Evolutionary conservation across 176 grass and related monocot species (phyloP).

Genomic region (Areca catechu): DNA sequence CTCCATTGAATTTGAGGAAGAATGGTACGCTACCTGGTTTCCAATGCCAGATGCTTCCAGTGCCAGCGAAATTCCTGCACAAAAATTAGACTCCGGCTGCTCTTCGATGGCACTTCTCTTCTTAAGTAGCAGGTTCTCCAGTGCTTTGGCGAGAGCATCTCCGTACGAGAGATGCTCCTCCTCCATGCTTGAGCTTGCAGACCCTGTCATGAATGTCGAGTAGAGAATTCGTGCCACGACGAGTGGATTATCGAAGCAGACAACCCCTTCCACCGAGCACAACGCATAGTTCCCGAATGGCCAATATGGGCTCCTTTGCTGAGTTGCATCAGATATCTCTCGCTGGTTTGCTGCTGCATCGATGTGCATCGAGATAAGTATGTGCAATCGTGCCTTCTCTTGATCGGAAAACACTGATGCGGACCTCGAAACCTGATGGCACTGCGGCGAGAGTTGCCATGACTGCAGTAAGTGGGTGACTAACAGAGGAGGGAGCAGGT

Average conservation of each 20-base stretch:
- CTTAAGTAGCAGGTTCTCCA: constrained; percentile 43
- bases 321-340: not conserved
- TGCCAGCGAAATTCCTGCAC: constrained; percentile 55
- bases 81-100: constrained; percentile 14
- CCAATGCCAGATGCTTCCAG: constrained; percentile 60
- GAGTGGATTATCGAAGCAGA: constrained; percentile 41
- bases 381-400: constrained; percentile 31
- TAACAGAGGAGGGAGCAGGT: constrained; percentile 19
- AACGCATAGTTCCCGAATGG: constrained; percentile 71
- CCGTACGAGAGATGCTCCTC: constrained; percentile 51
- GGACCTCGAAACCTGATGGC: not conserved
- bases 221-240: constrained; percentile 59
- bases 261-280: constrained; percentile 62
- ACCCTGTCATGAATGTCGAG: constrained; percentile 41
- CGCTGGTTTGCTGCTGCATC: constrained; percentile 35
- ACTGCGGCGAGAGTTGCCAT: constrained; percentile 16
- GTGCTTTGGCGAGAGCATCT: constrained; percentile 35
- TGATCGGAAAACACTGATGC: constrained; percentile 3
- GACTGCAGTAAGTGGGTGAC: constrained; percentile 38
- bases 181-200: constrained; percentile 14
- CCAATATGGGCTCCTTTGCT: constrained; percentile 27
- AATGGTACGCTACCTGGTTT: constrained; percentile 22
- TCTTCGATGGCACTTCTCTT: not conserved
- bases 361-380: constrained; percentile 34
- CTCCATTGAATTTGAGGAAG: too few relatives aligned